phyloP scores from a whole-genome alignment of 352 stramenopile genomes.

The Globisporangium emineosum region DNA sequence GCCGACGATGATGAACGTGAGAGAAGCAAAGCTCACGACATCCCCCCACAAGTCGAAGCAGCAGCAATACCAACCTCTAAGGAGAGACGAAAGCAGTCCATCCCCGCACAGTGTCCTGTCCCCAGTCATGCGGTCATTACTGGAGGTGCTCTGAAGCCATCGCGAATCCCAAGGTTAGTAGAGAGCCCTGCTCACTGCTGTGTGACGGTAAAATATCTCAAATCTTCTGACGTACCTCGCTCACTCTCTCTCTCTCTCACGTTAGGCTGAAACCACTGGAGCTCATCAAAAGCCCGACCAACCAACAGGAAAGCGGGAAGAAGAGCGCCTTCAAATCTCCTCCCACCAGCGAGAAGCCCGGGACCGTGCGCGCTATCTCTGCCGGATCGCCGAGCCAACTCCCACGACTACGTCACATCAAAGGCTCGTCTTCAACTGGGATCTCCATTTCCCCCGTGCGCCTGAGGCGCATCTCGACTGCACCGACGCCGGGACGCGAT shows the following conservation, averaged over 20 bases:
- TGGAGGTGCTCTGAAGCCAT: constrained; percentile 9
- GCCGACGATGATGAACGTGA: constrained; percentile 19
- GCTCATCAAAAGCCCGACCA: constrained; percentile 14
- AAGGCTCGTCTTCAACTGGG: constrained; percentile 12
- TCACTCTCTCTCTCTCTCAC: background rate
- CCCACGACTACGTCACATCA: constrained; percentile 20
- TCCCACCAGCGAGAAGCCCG: constrained; percentile 4
- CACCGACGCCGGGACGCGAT: constrained; percentile 18
- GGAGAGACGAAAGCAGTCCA: background rate
- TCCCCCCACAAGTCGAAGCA: background rate
- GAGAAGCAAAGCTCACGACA: background rate
- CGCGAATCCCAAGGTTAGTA: constrained; percentile 17
- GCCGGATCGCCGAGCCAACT: constrained; percentile 22
- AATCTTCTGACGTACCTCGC: background rate
- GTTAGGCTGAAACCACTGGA: constrained; percentile 44
- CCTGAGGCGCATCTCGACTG: constrained; percentile 43
- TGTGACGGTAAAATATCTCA: background rate
- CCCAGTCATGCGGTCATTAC: background rate
- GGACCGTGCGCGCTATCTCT: constrained; percentile 22
- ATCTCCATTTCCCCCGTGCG: constrained; percentile 33
- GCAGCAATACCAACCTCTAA: background rate
- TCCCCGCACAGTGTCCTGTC: background rate
- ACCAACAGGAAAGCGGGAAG: constrained; percentile 9
- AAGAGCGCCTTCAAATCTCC: constrained; percentile 4
- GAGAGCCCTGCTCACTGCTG: background rate